These are phyloP conservation scores for Pleomassaria siparia DNA, from an alignment of 2,329 filamentous ascomycete genomes.

Conservation along the genomic window DNA sequence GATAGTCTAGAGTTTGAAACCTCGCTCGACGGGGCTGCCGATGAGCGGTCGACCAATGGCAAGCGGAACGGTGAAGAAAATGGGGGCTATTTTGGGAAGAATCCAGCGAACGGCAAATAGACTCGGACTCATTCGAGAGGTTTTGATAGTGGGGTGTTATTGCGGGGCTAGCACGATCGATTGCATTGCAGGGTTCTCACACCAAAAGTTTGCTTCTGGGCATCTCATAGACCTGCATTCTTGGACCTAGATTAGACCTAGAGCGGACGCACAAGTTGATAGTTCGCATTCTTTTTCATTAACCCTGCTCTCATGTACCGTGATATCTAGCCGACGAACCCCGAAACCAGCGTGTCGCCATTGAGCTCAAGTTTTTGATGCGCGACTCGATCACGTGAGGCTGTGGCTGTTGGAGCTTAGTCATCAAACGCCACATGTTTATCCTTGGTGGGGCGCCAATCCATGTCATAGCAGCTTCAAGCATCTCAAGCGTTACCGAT, in stretches of 20 bases:
- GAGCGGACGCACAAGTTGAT: constrained; percentile 17
- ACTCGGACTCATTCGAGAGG: not conserved
- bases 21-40: constrained; percentile 48
- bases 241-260: constrained; percentile 23
- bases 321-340: not conserved
- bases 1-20: constrained; percentile 66
- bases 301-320: too few relatives aligned
- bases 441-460: too few relatives aligned
- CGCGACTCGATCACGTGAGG: not conserved
- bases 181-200: not conserved
- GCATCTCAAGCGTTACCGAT: not conserved
- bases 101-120: constrained; percentile 14
- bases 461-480: too few relatives aligned
- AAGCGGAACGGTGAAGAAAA: constrained; percentile 20
- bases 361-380: not conserved
- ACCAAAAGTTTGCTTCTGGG: not conserved
- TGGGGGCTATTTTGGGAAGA: constrained; percentile 34
- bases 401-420: constrained; percentile 2
- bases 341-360: too few relatives aligned
- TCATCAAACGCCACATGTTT: constrained; percentile 18
- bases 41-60: constrained; percentile 23
- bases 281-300: too few relatives aligned
- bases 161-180: not conserved
- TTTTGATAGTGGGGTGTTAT: not conserved
- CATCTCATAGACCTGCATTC: constrained; percentile 6